Base-by-base conservation (phyloP, 2,329 filamentous ascomycete genomes). In the Microcera coccophila region DNA sequence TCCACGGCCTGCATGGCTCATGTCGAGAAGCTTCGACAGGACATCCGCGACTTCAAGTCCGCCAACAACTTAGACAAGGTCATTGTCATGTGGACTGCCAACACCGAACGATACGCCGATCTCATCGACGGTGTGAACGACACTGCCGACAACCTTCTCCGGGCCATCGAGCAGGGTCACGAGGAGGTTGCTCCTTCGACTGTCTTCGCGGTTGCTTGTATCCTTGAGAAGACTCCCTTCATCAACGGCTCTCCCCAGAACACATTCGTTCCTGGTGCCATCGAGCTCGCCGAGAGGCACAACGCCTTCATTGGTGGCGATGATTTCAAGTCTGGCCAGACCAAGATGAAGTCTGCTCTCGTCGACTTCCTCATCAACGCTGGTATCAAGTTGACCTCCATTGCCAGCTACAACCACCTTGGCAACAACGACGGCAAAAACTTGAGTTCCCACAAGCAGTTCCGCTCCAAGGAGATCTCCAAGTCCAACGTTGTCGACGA, bases 391-490 rank as follows among this genome's bases (percentile, higher is more conserved):
- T 82, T 98, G 63, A 97, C 91, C 47, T 95, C 90, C 31, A 97
- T 98, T 72, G 89, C 93, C 53, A 94, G 87, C 72, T 98, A 98
- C 82, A 98, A 98, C 76, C 93, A 98, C 68, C 84, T 98, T 42
- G 93, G 93, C 62, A 98, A 98, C 81, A 98, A 98, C 65, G 91
- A 98, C 65, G 93, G 93, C 74, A 96, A 90, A 83, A 98, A 98
- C 75, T 72, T 98, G 59, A 95, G 87, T 74, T 95, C 90, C 33
- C 90, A 96, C 69, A 89, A 85, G 75, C 93, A 97, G 72, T 98
- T 98, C 82, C 90, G 93, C 60, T 95, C 90, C 71, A 98, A 98
- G 81, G 93, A 98, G 74, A 98, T 98, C 58, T 95, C 88, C 72
- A 98, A 98, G 79, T 95, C 89, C 61, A 98, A 96, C 66, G 93